Evolutionary conservation across 2,329 filamentous ascomycete species (phyloP), one percentile per base, ranked within the genome.

Genomic region (Neodidymelliopsis sp.): DNA sequence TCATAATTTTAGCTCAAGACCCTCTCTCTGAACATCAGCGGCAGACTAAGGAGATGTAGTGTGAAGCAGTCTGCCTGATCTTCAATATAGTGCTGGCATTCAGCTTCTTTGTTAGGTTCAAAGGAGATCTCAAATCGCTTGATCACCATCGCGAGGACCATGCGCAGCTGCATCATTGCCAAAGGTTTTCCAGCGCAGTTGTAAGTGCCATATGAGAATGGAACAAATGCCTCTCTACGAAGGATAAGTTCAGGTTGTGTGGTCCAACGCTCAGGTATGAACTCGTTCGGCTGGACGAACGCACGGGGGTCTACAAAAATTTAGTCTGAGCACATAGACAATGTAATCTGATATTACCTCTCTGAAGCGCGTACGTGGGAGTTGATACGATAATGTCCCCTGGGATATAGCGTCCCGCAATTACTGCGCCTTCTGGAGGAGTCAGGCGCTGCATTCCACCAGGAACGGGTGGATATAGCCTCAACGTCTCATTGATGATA

Each of bases 191-290:
- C 56, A 41, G 88, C 86, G 64, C 87, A 89, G 4, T 84, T 84
- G 13, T 86, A 76, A 0, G 84, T 80, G 0, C 87, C 86, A 50
- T 88, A 74, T 15, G 80, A 84, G 60, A 89, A 89, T 2, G 88
- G 85, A 51, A 84, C 88, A 69, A 89, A 91, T 0, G 87, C 87
- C 28, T 77, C 49, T 47, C 39, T 55, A 16, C 49, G 35, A n/a
- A 57, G 16, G n/a, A 58, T 39, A 6, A 62, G 48, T 9, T 54
- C 38, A 4, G 50, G 53, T 4, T 34, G 30, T 1, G 51, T 38
- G 13, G 16, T 49, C 54, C 58, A 58, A 13, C 58, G 52, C 33
- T 60, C 54, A 23, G 53, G 54, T 3, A 63, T 28, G 35, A 65
- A 65, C 1, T 59, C 43, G 4, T 54, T n/a, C 2, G 61, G 51